These are phyloP conservation scores for Coemansia reversa DNA, from an alignment of 192 early-diverging fungal genomes.

Conservation along the genomic window DNA sequence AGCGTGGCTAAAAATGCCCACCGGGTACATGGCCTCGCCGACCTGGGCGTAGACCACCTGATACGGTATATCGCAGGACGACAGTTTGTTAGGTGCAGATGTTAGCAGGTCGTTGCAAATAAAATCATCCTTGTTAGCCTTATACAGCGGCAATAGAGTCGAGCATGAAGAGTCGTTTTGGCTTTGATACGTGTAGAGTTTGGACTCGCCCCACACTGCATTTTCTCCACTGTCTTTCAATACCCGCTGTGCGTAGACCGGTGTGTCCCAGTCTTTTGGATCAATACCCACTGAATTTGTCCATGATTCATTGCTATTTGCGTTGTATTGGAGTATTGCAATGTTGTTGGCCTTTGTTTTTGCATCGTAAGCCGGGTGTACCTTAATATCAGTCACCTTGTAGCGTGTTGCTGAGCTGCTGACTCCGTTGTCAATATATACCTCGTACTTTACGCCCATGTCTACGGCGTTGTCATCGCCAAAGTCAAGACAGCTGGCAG, in stretches of 20 bases:
- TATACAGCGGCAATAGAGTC: constrained; percentile 14
- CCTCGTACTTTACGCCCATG: constrained; percentile 5
- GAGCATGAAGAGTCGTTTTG: constrained; percentile 3
- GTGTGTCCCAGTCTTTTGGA: constrained; percentile 3
- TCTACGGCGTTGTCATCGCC: constrained; percentile 4
- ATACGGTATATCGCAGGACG: constrained; percentile 20
- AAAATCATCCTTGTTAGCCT: constrained; percentile 10
- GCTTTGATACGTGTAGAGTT: not conserved
- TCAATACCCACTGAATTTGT: not conserved
- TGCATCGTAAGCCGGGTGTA: constrained; percentile 26
- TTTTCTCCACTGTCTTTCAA: not conserved
- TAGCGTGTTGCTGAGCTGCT: not conserved
- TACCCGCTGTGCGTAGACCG: constrained; percentile 12
- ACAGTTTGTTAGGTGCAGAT: not conserved
- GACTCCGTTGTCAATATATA: constrained; percentile 7
- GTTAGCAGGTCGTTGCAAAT: constrained; percentile 4
- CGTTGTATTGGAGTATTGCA: constrained; percentile 24
- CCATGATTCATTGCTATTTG: not conserved
- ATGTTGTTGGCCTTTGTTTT: constrained; percentile 34
- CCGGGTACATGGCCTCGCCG: constrained; percentile 11
- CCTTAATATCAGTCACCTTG: constrained; percentile 11
- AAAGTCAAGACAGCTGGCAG: constrained; percentile 17
- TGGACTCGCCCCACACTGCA: constrained; percentile 18
- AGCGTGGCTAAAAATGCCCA: constrained; percentile 26
- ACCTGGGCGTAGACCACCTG: constrained; percentile 15